Base-by-base conservation (phyloP, 345 rosid species). In the Geranium brycei region DNA sequence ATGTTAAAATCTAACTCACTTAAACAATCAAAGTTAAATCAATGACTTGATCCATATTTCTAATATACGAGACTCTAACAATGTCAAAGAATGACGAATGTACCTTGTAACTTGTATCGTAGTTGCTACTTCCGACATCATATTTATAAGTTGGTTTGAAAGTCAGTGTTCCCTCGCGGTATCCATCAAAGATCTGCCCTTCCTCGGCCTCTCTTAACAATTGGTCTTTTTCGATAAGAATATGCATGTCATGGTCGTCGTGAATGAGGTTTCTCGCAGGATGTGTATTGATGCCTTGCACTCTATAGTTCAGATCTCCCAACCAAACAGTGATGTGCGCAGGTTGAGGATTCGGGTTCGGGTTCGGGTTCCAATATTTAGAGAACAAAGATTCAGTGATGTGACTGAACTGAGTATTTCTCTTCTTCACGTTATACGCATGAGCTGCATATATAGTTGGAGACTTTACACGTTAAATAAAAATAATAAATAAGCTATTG, bases 301-400 rank as follows among this genome's bases (percentile, higher is more conserved):
- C 62, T 53, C 91, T 81, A 78, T 83, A 83, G 62, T 83, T 83
- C 18, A 87, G 83, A 69, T 88, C 95, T 63, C 91, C 91, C 58
- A 88, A 68, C 86, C 89, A 87, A 12, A 85, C 73, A 0, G 82
- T 85, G 32, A 83, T 62, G 5, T 83, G 28, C 28, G 28, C 28
- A 2, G 28, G 28, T 23, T 23, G 28, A 1, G 28, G 28, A 23
- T 23, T 23, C 28, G 28, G 28, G 28, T 23, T 23, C 28, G 28
- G 28, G 2, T 23, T 23, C 28, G 28, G 28, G 28, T 23, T 23
- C 28, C 28, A 38, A 8, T 73, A 28, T 61, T 72, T 75, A 55
- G 83, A 76, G 80, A 83, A 73, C 17, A 88, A 74, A 40, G 77
- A 71, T 60, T 79, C 76, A 2, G 82, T 67, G 66, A 85, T 86